Percentiles rank a stretch among this genome's conserved stretches.
Evolutionary conservation across 352 stramenopile species (phyloP).

Genomic region (Bremia lactucae): DNA sequence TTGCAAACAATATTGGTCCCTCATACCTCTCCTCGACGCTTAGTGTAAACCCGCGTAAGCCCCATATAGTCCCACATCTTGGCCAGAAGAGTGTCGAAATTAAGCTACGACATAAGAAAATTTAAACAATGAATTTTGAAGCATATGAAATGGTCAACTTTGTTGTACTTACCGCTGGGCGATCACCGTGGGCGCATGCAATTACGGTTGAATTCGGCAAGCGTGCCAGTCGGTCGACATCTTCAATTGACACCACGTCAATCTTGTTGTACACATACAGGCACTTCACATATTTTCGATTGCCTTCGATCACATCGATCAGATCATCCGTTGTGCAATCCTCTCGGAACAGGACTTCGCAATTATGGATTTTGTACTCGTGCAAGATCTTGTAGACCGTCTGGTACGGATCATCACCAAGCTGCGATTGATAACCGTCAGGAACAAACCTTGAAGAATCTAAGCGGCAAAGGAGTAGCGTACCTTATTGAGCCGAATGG

Average conservation of each 20-base stretch:
- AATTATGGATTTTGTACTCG: constrained; percentile 98
- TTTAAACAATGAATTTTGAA: constrained; percentile 1
- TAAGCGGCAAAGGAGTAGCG: constrained; percentile 8
- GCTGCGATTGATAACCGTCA: too few species aligned
- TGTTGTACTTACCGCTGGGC: constrained; percentile 37
- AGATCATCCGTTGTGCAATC: constrained; percentile 95
- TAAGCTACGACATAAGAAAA: constrained; percentile 71
- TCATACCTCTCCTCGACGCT: constrained; percentile 72
- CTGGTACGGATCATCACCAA: constrained; percentile 81
- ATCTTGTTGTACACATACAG: constrained; percentile 99
- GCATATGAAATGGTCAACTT: neutral
- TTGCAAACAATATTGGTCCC: neutral
- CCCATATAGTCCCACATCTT: constrained; percentile 89
- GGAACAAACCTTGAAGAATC: neutral
- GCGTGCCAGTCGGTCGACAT: constrained; percentile 94
- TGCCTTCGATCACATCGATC: constrained; percentile 98
- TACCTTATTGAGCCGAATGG: constrained; percentile 91
- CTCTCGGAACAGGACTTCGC: constrained; percentile 95
- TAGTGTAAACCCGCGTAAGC: constrained; percentile 83
- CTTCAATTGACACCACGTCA: constrained; percentile 98
- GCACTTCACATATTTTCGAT: constrained; percentile 98
- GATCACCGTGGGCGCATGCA: constrained; percentile 81
- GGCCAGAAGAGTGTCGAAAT: constrained; percentile 90
- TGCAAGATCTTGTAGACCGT: constrained; percentile 87
- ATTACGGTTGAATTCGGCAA: constrained; percentile 95